Conservation (phyloP, 352 stramenopile genomes). For the Phytophthora rubi region DNA sequence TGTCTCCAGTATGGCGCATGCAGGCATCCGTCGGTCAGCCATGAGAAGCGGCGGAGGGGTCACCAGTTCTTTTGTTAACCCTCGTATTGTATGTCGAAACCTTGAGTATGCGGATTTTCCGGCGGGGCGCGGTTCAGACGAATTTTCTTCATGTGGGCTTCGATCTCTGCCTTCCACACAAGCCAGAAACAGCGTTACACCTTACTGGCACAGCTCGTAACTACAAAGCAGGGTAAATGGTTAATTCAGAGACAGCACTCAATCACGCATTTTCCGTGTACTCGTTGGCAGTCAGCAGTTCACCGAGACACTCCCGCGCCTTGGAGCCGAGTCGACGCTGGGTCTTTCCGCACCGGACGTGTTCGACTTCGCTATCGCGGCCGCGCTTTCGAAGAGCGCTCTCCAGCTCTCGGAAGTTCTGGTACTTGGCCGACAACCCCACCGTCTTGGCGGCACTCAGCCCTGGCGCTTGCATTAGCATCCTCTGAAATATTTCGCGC, state of each 20-base stretch:
- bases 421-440: constrained; percentile 47
- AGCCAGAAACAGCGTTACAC: too few relatives aligned
- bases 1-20: background rate
- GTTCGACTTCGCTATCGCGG: constrained; percentile 45
- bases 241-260: background rate
- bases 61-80: too few relatives aligned
- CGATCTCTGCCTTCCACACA: too few relatives aligned
- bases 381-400: constrained; percentile 42
- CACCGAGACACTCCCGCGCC: constrained; percentile 34
- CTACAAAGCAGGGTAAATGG: too few relatives aligned
- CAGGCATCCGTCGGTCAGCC: too few relatives aligned
- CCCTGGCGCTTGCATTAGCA: constrained; percentile 80
- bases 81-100: too few relatives aligned
- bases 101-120: too few relatives aligned
- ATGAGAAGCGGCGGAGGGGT: too few relatives aligned
- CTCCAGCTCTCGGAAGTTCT: constrained; percentile 60
- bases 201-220: too few relatives aligned
- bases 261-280: constrained; percentile 39
- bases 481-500: constrained; percentile 81
- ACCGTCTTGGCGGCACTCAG: constrained; percentile 64
- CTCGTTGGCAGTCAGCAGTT: constrained; percentile 43
- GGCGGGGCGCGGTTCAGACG: too few relatives aligned
- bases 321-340: constrained; percentile 57
- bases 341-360: constrained; percentile 55
- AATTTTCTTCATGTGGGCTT: too few relatives aligned